A percentile compares a stretch with the other conserved stretches of the same genome.
phyloP scores from a whole-genome alignment of 257 asterid genomes.

The Fraxinus excelsior region DNA sequence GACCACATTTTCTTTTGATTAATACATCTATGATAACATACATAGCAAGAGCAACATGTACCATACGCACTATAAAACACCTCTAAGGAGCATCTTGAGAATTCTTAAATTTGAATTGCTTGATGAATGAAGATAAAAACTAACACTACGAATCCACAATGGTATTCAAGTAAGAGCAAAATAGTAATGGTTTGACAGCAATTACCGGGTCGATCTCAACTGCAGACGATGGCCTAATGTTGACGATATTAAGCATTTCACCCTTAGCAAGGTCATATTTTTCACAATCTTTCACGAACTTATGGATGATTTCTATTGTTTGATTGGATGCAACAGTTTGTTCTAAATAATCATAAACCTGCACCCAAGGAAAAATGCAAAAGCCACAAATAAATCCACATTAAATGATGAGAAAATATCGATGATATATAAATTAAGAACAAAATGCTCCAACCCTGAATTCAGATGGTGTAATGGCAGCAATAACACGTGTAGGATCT shows the following conservation, averaged over 20 bases:
- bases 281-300: constrained; percentile 48
- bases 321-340: constrained; percentile 63
- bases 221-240: constrained; percentile 58
- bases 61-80: too few relatives aligned
- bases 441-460: constrained; percentile 56
- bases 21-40: background rate
- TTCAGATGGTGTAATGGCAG: constrained; percentile 63
- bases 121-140: background rate
- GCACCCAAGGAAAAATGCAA: constrained; percentile 1
- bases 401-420: background rate
- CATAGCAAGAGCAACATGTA: background rate
- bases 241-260: constrained; percentile 69
- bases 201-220: constrained; percentile 68
- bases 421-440: background rate
- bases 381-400: background rate
- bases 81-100: background rate
- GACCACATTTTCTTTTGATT: background rate
- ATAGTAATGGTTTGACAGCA: background rate
- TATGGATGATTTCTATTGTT: constrained; percentile 46
- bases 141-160: background rate
- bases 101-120: background rate
- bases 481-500: constrained; percentile 66
- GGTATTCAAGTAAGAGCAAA: constrained; percentile 4
- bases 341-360: constrained; percentile 83
- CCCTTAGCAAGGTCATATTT: constrained; percentile 60